Base-by-base conservation (phyloP, 768 basidiomycete species). In the Lactarius sanguifluus region DNA sequence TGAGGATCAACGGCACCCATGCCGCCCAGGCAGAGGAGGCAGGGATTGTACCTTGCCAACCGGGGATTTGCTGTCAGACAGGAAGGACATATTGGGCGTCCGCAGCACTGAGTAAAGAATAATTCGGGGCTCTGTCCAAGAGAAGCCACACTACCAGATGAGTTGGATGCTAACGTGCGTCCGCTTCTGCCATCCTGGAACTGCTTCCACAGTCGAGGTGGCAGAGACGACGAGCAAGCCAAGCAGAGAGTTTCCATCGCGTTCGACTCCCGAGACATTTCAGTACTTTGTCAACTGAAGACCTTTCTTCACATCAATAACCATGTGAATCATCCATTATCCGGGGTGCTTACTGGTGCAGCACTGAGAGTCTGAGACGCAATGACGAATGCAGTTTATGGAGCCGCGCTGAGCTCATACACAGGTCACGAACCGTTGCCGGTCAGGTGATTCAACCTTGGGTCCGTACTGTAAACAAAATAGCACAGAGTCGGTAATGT, bases 1-100 rank as follows among this genome's bases (percentile, higher is more conserved):
- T 71, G 67, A 16, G 73, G 66, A 18, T 66, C 61, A 18, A 78
- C 73, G 7, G 82, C 81, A 18, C 74, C 80, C 2, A 86, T 81
- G 2, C 88, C 88, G 15, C 81, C 83, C 2, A 90, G 79, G 72
- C 90, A 92, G 8, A 81, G 80, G 20, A 92, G 75, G 74, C 91
- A 92, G 8, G 91, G 91, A 72, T 91, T 78, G 72, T 91, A 92
- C 64, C 85, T 78, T 40, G 80, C 76, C 25, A 91, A 79, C 20
- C 91, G 82, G 0, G 88, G 86, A 72, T 91, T 91, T 3, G 77
- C 73, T 2, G 74, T 63, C 25, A 88, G 75, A 72, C 91, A 92
- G 2, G 73, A 63, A 7, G 80, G 77, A 70, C 91, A 92, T 60
- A 92, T 92, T 5, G 83, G 84, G 0, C 84, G 81, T 9, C 72